A percentile compares a stretch with the other conserved stretches of the same genome.
These are phyloP conservation scores for Wallacemonas collosoma DNA, from an alignment of 208 protist genomes.

Conservation along the genomic window DNA sequence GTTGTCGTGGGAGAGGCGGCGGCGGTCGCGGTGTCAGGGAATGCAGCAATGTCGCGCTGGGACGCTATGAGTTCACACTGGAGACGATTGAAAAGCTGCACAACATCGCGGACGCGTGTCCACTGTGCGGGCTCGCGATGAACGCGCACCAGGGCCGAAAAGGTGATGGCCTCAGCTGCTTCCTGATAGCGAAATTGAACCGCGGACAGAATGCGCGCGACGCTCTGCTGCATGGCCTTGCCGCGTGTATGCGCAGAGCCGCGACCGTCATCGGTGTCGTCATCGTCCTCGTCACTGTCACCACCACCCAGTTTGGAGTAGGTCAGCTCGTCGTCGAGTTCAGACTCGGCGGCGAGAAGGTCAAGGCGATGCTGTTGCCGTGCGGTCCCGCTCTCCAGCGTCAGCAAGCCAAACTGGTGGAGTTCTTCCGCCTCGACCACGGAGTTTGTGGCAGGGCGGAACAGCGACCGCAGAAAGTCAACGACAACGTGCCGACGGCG, in stretches of 20 bases:
- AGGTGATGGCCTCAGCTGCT: constrained; percentile 60
- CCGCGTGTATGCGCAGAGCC: constrained; percentile 28
- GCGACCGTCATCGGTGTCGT: constrained; percentile 17
- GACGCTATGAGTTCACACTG: constrained; percentile 46
- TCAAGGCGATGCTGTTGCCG: constrained; percentile 51
- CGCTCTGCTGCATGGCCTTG: constrained; percentile 50
- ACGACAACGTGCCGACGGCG: constrained; percentile 52
- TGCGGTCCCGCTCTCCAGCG: constrained; percentile 47
- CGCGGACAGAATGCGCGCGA: constrained; percentile 49
- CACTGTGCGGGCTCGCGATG: constrained; percentile 39
- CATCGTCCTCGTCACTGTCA: constrained; percentile 27
- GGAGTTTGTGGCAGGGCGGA: constrained; percentile 63
- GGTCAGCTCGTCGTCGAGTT: constrained; percentile 14
- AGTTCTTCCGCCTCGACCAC: constrained; percentile 57
- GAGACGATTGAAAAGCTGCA: constrained; percentile 56
- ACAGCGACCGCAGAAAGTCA: constrained; percentile 69
- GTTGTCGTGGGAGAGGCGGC: background rate
- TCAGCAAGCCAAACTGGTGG: constrained; percentile 64
- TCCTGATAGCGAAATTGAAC: constrained; percentile 59
- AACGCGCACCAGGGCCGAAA: constrained; percentile 43
- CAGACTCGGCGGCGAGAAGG: constrained; percentile 15
- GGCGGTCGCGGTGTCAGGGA: constrained; percentile 9
- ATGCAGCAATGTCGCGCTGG: constrained; percentile 5
- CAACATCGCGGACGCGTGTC: constrained; percentile 37
- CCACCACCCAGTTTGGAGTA: constrained; percentile 6